These are phyloP conservation scores for Chlorella sp. DNA, from an alignment of 139 green algal species.

Conservation along the genomic window DNA sequence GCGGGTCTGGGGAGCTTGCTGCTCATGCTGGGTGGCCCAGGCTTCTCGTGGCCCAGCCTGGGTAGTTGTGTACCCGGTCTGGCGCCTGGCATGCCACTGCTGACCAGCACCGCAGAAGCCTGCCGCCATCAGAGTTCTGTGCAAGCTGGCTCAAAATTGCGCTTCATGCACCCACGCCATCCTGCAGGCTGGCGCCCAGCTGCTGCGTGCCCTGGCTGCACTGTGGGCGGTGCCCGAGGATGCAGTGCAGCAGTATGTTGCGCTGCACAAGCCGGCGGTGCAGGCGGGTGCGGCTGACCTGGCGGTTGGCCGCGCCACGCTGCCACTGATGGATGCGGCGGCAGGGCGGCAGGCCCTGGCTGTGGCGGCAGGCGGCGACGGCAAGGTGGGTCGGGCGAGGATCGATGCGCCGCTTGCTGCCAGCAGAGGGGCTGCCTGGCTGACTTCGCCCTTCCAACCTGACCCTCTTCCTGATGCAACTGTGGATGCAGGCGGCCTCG, in stretches of 20 bases:
- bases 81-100: too few species aligned
- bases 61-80: too few species aligned
- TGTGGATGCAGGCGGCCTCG: background rate
- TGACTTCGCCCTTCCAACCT: background rate
- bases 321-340: constrained; percentile 33
- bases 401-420: background rate
- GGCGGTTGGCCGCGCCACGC: constrained; percentile 38
- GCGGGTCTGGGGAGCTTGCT: too few species aligned
- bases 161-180: too few species aligned
- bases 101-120: too few species aligned
- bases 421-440: background rate
- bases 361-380: constrained; percentile 14
- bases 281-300: constrained; percentile 19
- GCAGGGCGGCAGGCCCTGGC: background rate
- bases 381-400: constrained; percentile 24
- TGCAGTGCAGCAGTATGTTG: constrained; percentile 53
- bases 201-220: constrained; percentile 60
- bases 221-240: constrained; percentile 64
- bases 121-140: too few species aligned
- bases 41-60: too few species aligned
- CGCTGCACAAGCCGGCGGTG: constrained; percentile 73
- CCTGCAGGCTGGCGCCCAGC: constrained; percentile 35
- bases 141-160: too few species aligned
- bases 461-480: background rate
- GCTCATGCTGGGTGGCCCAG: too few species aligned